Conservation (phyloP, 1,284 basidiomycete genomes). For the Bondarzewia mesenterica region DNA sequence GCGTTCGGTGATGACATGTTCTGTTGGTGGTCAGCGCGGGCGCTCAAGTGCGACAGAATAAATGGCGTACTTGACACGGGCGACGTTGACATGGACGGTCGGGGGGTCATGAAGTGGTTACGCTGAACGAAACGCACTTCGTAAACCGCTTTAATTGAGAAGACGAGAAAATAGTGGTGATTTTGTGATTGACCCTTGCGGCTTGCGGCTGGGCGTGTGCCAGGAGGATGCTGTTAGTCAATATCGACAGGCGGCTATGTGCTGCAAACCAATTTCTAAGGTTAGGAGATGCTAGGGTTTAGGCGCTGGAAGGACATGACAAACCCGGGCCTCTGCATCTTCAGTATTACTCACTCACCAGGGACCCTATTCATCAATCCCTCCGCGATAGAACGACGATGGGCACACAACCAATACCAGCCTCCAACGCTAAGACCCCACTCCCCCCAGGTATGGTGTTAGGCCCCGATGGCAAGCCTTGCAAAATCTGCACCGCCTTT, state of each 20-base stretch:
- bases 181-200: too few species aligned
- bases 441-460: constrained; percentile 76
- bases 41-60: too few species aligned
- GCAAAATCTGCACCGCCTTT: constrained; percentile 84
- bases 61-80: too few species aligned
- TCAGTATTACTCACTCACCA: not conserved
- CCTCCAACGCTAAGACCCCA: not conserved
- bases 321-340: not conserved
- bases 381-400: not conserved
- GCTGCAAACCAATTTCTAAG: not conserved
- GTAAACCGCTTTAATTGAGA: too few species aligned
- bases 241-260: too few species aligned
- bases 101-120: too few species aligned
- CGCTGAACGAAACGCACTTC: too few species aligned
- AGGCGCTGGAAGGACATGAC: not conserved
- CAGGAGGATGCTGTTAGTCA: too few species aligned
- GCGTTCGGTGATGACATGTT: not conserved
- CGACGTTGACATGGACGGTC: not conserved
- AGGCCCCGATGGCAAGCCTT: constrained; percentile 89
- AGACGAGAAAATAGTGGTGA: too few species aligned
- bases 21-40: not conserved
- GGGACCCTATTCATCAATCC: not conserved
- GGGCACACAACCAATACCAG: not conserved
- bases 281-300: too few species aligned
- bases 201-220: too few species aligned